These are phyloP conservation scores for Copromyces sp. DNA, from an alignment of 495 filamentous ascomycete species.

Conservation along the genomic window DNA sequence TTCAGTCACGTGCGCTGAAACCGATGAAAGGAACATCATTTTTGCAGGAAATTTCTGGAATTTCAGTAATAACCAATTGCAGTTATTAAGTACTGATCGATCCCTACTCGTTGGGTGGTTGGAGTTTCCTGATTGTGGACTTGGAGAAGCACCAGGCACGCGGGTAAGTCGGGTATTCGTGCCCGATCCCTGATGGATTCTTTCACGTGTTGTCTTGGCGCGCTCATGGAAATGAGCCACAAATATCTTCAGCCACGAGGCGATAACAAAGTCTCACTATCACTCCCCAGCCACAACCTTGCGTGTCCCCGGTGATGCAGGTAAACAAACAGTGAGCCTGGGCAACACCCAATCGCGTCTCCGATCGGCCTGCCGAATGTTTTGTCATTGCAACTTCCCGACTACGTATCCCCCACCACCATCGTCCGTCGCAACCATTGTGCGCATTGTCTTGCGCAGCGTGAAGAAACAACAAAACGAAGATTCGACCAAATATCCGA, in stretches of 20 bases:
- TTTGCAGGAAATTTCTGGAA: too few relatives aligned
- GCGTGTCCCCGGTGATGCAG: background rate
- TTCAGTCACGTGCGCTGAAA: too few relatives aligned
- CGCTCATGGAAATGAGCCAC: background rate
- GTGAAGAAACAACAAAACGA: background rate
- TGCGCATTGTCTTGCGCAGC: background rate
- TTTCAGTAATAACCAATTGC: too few relatives aligned
- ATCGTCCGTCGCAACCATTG: background rate
- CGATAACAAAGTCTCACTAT: background rate
- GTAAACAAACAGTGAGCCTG: background rate
- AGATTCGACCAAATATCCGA: background rate
- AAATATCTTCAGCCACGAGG: background rate
- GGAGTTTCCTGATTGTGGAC: background rate
- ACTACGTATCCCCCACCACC: background rate
- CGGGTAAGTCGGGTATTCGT: background rate
- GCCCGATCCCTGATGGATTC: background rate
- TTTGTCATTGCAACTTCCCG: background rate
- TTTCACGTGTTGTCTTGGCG: background rate
- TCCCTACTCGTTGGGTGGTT: background rate
- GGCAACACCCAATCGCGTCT: background rate
- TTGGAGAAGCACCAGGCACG: background rate
- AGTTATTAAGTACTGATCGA: too few relatives aligned
- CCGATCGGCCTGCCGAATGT: background rate
- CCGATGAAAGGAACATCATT: too few relatives aligned
- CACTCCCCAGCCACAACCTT: background rate